Percentiles rank a stretch among this genome's conserved stretches.
Conservation (phyloP, 208 protist species). For the Crithidia fasciculata region DNA sequence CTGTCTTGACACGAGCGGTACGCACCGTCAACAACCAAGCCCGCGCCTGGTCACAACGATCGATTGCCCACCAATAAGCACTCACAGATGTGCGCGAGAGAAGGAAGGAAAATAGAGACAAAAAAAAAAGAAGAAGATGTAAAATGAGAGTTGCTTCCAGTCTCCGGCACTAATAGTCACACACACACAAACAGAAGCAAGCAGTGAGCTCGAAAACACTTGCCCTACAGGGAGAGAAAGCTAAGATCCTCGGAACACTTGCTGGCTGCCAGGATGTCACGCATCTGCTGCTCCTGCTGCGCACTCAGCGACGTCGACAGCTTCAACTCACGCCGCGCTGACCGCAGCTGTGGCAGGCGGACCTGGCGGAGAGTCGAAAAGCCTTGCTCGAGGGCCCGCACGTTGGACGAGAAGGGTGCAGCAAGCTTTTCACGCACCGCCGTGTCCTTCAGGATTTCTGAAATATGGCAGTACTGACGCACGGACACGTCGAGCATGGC, state of each 20-base stretch:
- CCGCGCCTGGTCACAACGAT: too few species aligned
- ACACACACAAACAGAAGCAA: not conserved
- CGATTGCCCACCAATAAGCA: too few species aligned
- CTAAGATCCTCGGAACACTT: constrained; percentile 29
- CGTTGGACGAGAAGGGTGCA: not conserved
- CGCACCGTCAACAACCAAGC: not conserved
- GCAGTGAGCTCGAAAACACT: not conserved
- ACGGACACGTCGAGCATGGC: constrained; percentile 33
- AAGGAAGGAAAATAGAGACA: not conserved
- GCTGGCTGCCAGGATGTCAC: not conserved
- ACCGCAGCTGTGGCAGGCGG: constrained; percentile 13
- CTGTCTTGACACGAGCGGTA: too few species aligned
- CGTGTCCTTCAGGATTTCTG: constrained; percentile 15
- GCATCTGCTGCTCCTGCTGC: constrained; percentile 8
- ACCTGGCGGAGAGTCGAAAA: constrained; percentile 14
- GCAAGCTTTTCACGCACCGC: constrained; percentile 10
- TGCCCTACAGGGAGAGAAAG: constrained; percentile 12
- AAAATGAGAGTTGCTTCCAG: not conserved
- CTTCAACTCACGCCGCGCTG: constrained; percentile 17
- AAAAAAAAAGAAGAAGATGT: not conserved
- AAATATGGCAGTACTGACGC: constrained; percentile 38
- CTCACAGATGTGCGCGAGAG: not conserved
- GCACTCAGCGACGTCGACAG: constrained; percentile 10
- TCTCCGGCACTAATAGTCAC: not conserved
- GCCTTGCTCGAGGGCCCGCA: constrained; percentile 12